Evolutionary conservation across 129 eudicot species (phyloP).

Genomic region (Silybum marianum): DNA sequence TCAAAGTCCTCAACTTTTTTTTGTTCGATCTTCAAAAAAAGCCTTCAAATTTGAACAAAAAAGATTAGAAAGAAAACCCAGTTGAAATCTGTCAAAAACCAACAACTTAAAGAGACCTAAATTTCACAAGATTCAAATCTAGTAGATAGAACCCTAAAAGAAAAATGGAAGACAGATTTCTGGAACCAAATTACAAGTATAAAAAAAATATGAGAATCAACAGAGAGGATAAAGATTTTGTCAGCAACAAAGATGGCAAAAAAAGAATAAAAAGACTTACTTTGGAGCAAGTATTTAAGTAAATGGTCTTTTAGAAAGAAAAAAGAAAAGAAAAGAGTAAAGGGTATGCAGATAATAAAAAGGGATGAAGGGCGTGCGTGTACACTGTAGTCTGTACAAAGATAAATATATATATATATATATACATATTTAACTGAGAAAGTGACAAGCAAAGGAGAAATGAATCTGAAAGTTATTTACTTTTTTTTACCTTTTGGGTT

Average conservation of each 20-base stretch:
- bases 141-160: neutral
- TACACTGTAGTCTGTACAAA: conserved; percentile 12
- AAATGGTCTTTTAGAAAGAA: conserved; percentile 19
- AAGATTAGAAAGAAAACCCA: neutral
- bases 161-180: conserved; percentile 18
- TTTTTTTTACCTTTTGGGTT: conserved; percentile 23
- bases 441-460: conserved; percentile 24
- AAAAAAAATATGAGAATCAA: conserved; percentile 17
- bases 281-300: conserved; percentile 37
- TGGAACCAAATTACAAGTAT: conserved; percentile 19
- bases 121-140: conserved; percentile 21
- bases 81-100: neutral
- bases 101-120: neutral
- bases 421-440: conserved; percentile 6
- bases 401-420: neutral
- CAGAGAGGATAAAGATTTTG: conserved; percentile 37
- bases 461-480: conserved; percentile 23
- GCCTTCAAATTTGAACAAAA: conserved; percentile 42
- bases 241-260: conserved; percentile 41
- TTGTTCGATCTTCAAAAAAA: conserved; percentile 24
- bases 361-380: conserved; percentile 43
- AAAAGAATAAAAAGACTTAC: conserved; percentile 39
- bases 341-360: conserved; percentile 38
- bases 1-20: conserved; percentile 27
- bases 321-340: conserved; percentile 20